phyloP scores from a whole-genome alignment of 805 yeast species.

The Wickerhamomyces tratensis region DNA sequence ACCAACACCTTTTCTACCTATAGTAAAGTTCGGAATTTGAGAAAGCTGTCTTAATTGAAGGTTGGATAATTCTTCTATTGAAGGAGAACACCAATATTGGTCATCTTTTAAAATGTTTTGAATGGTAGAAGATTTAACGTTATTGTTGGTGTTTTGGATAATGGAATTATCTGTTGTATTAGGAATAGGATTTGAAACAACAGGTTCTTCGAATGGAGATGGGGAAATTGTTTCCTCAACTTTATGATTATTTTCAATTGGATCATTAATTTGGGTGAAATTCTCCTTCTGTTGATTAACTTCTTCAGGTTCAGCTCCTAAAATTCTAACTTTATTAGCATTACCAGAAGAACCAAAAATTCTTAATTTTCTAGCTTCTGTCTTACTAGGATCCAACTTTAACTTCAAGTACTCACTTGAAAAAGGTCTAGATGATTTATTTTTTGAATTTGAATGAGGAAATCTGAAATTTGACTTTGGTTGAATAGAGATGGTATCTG shows the following conservation, averaged over 20 bases:
- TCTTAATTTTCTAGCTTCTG: constrained; percentile 32
- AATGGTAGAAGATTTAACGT: no score
- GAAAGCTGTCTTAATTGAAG: constrained; percentile 38
- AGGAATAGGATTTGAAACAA: background rate
- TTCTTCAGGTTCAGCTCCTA: constrained; percentile 6
- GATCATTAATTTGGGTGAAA: no score
- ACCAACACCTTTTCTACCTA: constrained; percentile 62
- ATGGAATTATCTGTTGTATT: no score
- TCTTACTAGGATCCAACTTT: constrained; percentile 30
- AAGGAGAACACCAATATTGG: constrained; percentile 70
- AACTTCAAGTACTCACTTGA: constrained; percentile 19
- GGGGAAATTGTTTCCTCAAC: no score
- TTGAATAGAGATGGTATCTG: constrained; percentile 5
- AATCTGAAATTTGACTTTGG: constrained; percentile 1
- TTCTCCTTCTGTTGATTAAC: no score
- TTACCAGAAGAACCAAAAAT: constrained; percentile 21
- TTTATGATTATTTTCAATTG: background rate
- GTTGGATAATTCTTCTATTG: constrained; percentile 36
- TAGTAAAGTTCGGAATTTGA: constrained; percentile 50
- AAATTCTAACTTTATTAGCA: constrained; percentile 16
- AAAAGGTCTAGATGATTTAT: constrained; percentile 13
- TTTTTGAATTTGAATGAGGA: constrained; percentile 1
- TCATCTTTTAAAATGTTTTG: background rate
- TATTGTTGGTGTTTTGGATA: no score
- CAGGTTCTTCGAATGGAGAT: no score